A percentile compares a stretch with the other conserved stretches of the same genome.
These are phyloP conservation scores for Neoboletus magnificus DNA, from an alignment of 768 basidiomycete genomes.

Conservation along the genomic window DNA sequence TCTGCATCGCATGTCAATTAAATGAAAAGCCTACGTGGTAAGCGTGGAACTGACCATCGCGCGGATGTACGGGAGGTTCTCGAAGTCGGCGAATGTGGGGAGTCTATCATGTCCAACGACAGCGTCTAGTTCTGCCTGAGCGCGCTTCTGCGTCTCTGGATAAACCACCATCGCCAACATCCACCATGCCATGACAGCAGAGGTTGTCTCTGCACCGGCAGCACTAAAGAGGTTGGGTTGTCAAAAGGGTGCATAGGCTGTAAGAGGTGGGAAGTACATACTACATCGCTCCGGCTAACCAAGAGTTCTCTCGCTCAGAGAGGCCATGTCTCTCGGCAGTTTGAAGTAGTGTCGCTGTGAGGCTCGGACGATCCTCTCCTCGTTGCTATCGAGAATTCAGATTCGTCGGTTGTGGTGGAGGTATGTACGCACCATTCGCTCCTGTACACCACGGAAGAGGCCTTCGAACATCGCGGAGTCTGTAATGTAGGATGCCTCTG, in stretches of 20 bases:
- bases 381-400: neutral
- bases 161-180: slow-evolving; percentile 26
- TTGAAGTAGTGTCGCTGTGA: neutral
- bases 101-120: slow-evolving; percentile 22
- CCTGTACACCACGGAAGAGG: neutral
- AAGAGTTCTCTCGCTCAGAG: slow-evolving; percentile 13
- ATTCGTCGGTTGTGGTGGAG: neutral
- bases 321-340: slow-evolving; percentile 2
- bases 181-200: slow-evolving; percentile 13
- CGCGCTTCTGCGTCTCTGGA: slow-evolving; percentile 26
- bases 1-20: neutral
- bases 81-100: slow-evolving; percentile 9
- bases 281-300: slow-evolving; percentile 15
- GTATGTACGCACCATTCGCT: neutral
- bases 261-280: neutral
- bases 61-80: slow-evolving; percentile 6
- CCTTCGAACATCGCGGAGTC: neutral
- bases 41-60: neutral
- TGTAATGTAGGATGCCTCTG: neutral
- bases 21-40: neutral
- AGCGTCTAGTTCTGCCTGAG: slow-evolving; percentile 24
- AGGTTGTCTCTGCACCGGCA: slow-evolving; percentile 4
- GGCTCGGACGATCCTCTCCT: neutral
- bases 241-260: neutral
- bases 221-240: neutral